Percentiles rank a stretch among this genome's conserved stretches.
Evolutionary conservation across 306 rosid genomes (phyloP).

Genomic region (Sphenostylis stenocarpa): DNA sequence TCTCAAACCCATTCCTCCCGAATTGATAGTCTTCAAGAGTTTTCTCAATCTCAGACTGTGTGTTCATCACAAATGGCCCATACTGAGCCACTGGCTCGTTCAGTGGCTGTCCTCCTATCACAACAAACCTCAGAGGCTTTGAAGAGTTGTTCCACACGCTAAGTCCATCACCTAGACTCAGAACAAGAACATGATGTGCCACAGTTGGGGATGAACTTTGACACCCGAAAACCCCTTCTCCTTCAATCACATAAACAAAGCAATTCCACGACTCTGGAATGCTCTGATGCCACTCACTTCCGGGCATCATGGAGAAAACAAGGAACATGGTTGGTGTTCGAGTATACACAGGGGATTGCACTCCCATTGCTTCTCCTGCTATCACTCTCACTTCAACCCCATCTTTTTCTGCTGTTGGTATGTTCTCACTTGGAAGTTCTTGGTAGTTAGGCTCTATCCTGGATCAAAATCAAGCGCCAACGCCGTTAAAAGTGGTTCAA

Average conservation of each 20-base stretch:
- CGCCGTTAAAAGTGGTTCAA: background rate
- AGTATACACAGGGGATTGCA: slow-evolving; percentile 73
- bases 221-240: slow-evolving; percentile 75
- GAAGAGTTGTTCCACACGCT: slow-evolving; percentile 86
- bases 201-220: slow-evolving; percentile 44
- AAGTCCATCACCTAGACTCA: slow-evolving; percentile 69
- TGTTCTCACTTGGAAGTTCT: slow-evolving; percentile 68
- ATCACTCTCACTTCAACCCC: slow-evolving; percentile 78
- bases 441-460: slow-evolving; percentile 94
- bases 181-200: slow-evolving; percentile 66
- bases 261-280: slow-evolving; percentile 82
- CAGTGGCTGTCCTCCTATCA: slow-evolving; percentile 78
- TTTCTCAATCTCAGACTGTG: slow-evolving; percentile 79
- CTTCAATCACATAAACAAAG: slow-evolving; percentile 78
- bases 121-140: slow-evolving; percentile 59
- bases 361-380: slow-evolving; percentile 94
- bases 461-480: background rate
- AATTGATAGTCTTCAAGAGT: slow-evolving; percentile 76
- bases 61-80: slow-evolving; percentile 97
- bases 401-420: slow-evolving; percentile 58
- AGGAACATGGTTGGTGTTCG: slow-evolving; percentile 86
- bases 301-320: slow-evolving; percentile 65
- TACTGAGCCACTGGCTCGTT: slow-evolving; percentile 84
- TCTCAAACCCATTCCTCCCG: slow-evolving; percentile 78
- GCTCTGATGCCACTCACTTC: slow-evolving; percentile 60